Evolutionary conservation across 192 early-diverging fungal genomes (phyloP), one percentile per base, ranked within the genome.

Genomic region (Backusella tarrabulga): DNA sequence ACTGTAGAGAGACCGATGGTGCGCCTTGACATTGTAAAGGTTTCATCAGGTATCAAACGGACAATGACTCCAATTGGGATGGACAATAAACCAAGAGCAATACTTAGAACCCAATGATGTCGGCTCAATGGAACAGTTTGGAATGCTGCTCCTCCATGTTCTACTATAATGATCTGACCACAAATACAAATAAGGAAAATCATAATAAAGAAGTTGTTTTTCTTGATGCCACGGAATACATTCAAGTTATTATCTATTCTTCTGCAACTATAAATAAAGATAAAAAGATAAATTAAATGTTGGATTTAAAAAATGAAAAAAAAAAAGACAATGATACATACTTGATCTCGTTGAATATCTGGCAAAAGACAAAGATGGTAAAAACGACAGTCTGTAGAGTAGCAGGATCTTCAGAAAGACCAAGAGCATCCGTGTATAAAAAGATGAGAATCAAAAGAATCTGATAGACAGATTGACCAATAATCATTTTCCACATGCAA

Each of bases 401-500:
- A 0, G 60, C 56, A 29, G 77, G 44, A 21, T 79, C 78, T 32
- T 6, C 12, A 3, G 79, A 78, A 52, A 90, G 80, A 42, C 87
- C 56, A 29, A 94, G 87, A 34, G 92, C 89, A 46, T 87, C 78
- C 67, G 87, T 87, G 66, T 94, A 95, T 32, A 93, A 80, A 11
- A 91, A 84, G 21, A 90, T 79, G 77, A 97, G 86, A 36, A 92
- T 95, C 35, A 96, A 86, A 9, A 89, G 86, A 34, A 97, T 88
- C 80, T 99, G 97, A 79, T 95, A 92, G 19, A 98, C 79, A 6
- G 93, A 88, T 86, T 99, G 96, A 8, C 94, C 94, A 36, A 97
- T 77, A 54, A 99, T 98, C 90, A 95, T 94, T 79, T 95, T 96
- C 93, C 95, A 97, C 98, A 99, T 98, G 29, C 88, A 85, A 69